Evolutionary conservation across 2,329 filamentous ascomycete species (phyloP).

Genomic region (Stagonosporopsis tanaceti): DNA sequence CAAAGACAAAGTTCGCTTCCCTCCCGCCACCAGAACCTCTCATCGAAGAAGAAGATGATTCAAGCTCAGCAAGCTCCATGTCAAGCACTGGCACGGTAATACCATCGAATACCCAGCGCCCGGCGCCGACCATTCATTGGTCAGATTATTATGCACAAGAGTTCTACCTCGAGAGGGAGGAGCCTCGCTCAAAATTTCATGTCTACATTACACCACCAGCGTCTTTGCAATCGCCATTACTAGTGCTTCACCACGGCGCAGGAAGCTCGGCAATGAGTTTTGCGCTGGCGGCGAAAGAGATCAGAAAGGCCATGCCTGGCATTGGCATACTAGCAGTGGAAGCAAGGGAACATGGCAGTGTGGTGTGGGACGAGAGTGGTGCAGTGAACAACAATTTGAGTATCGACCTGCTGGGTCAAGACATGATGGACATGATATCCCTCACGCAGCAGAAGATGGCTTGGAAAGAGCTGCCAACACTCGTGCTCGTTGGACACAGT

Average conservation of each 20-base stretch:
- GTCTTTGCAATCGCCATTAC: conserved; percentile 74
- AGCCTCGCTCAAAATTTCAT: conserved; percentile 71
- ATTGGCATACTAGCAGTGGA: conserved; percentile 87
- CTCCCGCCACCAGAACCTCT: conserved; percentile 63
- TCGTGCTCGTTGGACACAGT: conserved; percentile 89
- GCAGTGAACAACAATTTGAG: conserved; percentile 68
- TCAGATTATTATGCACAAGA: conserved; percentile 91
- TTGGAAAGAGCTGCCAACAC: conserved; percentile 76
- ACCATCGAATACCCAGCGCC: conserved; percentile 74
- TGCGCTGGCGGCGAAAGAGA: conserved; percentile 78
- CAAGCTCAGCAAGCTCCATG: conserved; percentile 74
- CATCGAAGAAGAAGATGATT: conserved; percentile 59
- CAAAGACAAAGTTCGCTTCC: conserved; percentile 74
- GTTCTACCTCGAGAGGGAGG: conserved; percentile 69
- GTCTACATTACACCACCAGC: conserved; percentile 84
- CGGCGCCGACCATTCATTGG: conserved; percentile 74
- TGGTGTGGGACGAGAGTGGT: conserved; percentile 52
- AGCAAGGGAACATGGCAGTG: conserved; percentile 84
- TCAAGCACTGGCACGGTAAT: conserved; percentile 93
- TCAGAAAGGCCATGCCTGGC: conserved; percentile 77
- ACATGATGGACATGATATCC: conserved; percentile 74
- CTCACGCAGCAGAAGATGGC: conserved; percentile 72
- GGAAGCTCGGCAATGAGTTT: conserved; percentile 94
- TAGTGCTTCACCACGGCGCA: conserved; percentile 94
- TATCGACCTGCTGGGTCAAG: conserved; percentile 74